Base-by-base conservation (phyloP, 139 green algal species). In the Tetradesmus lagerheimii region DNA sequence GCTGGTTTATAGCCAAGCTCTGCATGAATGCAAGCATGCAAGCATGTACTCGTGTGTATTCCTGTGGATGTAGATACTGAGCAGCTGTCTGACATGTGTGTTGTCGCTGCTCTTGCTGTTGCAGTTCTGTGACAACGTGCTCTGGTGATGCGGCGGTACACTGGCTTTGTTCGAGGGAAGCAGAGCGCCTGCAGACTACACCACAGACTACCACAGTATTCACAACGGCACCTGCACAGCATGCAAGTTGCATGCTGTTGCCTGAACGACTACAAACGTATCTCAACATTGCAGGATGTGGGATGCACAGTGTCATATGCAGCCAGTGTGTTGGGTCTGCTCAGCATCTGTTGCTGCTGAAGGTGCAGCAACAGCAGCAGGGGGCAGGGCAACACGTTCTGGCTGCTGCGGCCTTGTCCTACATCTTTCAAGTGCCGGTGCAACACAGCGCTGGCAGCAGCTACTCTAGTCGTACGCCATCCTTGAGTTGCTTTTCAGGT, bases 81-180 rank as follows among this genome's bases (percentile, higher is more conserved):
- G 12, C 57, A 71, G 18, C 23, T 8, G 20, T 23, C 57, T 71
- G 57, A 71, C 57, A 0, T 71, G 57, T 71, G 47, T 71, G 12
- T 16, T 39, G 74, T 31, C 23, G 74, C 74, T 37, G 74, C 74
- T 16, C n/a, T 31, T 80, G 74, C 74, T 39, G 74, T 31, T 80
- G 74, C 74, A 43, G 35, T 79, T 88, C 57, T 78, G 83, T 79
- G 62, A 88, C 31, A 86, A 18, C n/a, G 80, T 86, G 45, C 29
- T 74, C n/a, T 86, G 80, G 80, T 86, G 53, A 50, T 37, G 78
- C n/a, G n/a, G n/a, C n/a, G n/a, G n/a, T n/a, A n/a, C n/a, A n/a
- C n/a, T n/a, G n/a, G n/a, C n/a, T n/a, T n/a, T n/a, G n/a, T n/a
- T n/a, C n/a, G n/a, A n/a, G n/a, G n/a, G n/a, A n/a, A n/a, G n/a